Conservation (phyloP, 768 basidiomycete species). For the Boletales sp. region DNA sequence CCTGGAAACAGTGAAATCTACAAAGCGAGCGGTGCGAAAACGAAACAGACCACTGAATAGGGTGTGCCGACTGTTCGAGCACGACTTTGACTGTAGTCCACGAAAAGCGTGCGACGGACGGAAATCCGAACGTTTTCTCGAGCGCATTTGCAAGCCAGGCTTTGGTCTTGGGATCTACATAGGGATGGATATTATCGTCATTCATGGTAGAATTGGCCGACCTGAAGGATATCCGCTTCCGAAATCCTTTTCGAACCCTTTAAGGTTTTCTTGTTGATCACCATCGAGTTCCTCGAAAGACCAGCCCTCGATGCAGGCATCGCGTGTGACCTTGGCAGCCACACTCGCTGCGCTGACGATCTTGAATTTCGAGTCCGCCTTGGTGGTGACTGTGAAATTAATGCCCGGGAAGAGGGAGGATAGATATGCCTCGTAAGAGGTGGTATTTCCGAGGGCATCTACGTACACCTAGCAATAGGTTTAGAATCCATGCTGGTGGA, state of each 20-base stretch:
- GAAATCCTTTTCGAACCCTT: slow-evolving; percentile 37
- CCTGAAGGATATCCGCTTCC: slow-evolving; percentile 94
- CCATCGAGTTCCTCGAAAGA: slow-evolving; percentile 59
- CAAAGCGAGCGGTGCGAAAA: neutral
- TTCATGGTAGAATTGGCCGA: slow-evolving; percentile 20
- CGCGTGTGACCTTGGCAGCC: slow-evolving; percentile 96
- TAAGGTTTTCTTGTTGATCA: neutral
- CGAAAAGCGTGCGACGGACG: slow-evolving; percentile 85
- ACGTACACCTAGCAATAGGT: slow-evolving; percentile 70
- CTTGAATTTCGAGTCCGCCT: slow-evolving; percentile 95
- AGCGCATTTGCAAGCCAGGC: slow-evolving; percentile 75
- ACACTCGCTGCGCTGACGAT: slow-evolving; percentile 97
- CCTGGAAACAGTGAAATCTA: slow-evolving; percentile 42
- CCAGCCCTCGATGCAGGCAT: slow-evolving; percentile 88
- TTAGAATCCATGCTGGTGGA: neutral
- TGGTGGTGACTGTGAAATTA: slow-evolving; percentile 81
- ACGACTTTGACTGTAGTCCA: slow-evolving; percentile 91
- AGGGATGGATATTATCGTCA: neutral
- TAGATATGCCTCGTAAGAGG: slow-evolving; percentile 81
- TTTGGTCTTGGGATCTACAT: slow-evolving; percentile 85
- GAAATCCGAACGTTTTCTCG: slow-evolving; percentile 90
- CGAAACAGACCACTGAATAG: slow-evolving; percentile 68
- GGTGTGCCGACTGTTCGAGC: slow-evolving; percentile 76
- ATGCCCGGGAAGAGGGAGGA: slow-evolving; percentile 80
- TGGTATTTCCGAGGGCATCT: slow-evolving; percentile 88